Evolutionary conservation across 73 alveolate species (phyloP).

Genomic region (Tetrahymena elliotti): DNA sequence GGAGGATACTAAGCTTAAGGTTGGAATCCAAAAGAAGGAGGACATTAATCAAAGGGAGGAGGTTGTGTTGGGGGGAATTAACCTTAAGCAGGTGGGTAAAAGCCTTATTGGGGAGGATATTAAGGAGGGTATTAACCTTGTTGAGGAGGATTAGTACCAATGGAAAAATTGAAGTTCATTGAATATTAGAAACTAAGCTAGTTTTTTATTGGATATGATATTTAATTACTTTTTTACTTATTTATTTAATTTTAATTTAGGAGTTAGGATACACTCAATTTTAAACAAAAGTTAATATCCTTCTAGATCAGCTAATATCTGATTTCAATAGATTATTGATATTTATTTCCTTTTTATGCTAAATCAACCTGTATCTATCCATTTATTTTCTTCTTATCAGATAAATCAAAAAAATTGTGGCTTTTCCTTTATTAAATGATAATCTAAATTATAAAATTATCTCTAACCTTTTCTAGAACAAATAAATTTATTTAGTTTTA

Average conservation of each 20-base stretch:
- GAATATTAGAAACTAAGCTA: neutral
- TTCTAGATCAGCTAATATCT: neutral
- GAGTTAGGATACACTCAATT: neutral
- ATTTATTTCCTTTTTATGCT: neutral
- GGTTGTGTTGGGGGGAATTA: neutral
- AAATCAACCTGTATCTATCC: neutral
- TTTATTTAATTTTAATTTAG: neutral
- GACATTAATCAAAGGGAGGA: neutral
- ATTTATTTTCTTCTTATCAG: neutral
- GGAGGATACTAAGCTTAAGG: neutral
- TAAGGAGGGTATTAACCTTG: neutral
- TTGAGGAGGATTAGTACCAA: neutral
- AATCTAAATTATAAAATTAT: neutral
- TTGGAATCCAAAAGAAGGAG: too few species aligned
- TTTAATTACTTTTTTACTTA: too few species aligned
- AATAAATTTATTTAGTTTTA: too few species aligned
- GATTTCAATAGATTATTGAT: too few species aligned
- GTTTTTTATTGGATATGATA: neutral
- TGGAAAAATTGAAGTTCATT: neutral
- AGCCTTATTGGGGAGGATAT: neutral
- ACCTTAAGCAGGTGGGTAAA: neutral
- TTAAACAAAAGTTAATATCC: too few species aligned
- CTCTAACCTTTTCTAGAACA: too few species aligned
- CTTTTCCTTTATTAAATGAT: too few species aligned
- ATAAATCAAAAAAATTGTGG: neutral